Conservation (phyloP, 257 asterid genomes). For the Solanum pinnatisectum region DNA sequence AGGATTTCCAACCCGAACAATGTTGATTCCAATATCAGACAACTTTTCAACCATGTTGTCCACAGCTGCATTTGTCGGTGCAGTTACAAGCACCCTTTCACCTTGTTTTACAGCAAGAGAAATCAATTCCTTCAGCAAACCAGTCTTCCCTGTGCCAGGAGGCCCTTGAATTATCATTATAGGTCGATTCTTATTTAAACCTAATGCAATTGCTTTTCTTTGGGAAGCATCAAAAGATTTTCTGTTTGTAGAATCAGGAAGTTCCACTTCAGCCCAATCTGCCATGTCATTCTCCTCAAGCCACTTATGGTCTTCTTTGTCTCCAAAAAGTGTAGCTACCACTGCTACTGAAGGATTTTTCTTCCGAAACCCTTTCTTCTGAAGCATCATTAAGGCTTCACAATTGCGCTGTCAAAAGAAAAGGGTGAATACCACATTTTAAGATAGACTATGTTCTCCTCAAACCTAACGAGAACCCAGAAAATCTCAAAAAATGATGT, state of each 20-base stretch:
- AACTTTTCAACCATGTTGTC: constrained; percentile 95
- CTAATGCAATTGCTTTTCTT: constrained; percentile 74
- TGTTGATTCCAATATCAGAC: constrained; percentile 49
- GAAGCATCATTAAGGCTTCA: constrained; percentile 98
- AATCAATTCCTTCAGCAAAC: constrained; percentile 71
- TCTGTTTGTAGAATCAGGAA: constrained; percentile 34
- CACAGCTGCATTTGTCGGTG: constrained; percentile 98
- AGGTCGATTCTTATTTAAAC: constrained; percentile 83
- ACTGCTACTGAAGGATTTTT: constrained; percentile 71
- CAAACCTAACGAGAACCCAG: not conserved
- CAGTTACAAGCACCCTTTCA: constrained; percentile 93
- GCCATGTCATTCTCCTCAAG: constrained; percentile 49
- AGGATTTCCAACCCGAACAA: constrained; percentile 92
- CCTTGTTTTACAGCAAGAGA: constrained; percentile 68
- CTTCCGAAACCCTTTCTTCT: constrained; percentile 85
- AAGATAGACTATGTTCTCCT: not conserved
- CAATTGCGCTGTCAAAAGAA: constrained; percentile 78
- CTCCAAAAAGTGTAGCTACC: constrained; percentile 79
- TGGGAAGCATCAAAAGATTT: constrained; percentile 56
- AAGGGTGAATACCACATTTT: constrained; percentile 4
- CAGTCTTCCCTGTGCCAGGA: constrained; percentile 95
- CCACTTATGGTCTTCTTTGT: constrained; percentile 57
- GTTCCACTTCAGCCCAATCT: constrained; percentile 62
- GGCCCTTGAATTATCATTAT: constrained; percentile 82
- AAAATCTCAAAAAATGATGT: not conserved